phyloP scores from a whole-genome alignment of 345 rosid genomes.

The Angophora floribunda region DNA sequence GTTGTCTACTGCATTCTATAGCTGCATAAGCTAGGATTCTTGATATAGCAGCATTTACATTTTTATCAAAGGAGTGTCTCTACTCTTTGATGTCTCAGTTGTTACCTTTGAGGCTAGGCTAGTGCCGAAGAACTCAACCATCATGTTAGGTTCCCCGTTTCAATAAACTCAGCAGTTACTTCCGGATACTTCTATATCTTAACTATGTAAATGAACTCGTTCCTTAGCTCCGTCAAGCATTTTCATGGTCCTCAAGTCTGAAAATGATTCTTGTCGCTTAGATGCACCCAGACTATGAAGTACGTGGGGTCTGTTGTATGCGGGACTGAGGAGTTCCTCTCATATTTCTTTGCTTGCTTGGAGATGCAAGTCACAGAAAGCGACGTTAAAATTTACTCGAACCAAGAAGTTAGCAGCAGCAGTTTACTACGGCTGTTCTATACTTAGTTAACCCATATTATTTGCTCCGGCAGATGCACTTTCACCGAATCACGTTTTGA shows the following conservation, averaged over 20 bases:
- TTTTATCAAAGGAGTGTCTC: not conserved
- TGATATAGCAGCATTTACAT: not conserved
- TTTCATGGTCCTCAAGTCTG: too few species aligned
- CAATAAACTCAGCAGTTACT: too few species aligned
- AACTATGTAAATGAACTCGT: not conserved
- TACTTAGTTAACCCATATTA: not conserved
- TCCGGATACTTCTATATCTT: not conserved
- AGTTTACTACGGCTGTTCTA: not conserved
- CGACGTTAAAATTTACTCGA: too few species aligned
- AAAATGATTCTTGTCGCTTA: too few species aligned
- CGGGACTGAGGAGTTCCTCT: too few species aligned
- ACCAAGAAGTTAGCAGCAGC: not conserved
- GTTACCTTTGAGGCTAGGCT: not conserved
- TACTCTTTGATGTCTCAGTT: not conserved
- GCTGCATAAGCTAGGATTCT: too few species aligned
- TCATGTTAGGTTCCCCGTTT: too few species aligned
- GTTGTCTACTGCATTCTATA: too few species aligned
- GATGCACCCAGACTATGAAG: too few species aligned
- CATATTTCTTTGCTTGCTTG: too few species aligned
- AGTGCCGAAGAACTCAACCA: not conserved
- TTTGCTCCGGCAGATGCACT: not conserved
- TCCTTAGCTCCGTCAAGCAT: not conserved
- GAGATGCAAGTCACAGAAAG: too few species aligned
- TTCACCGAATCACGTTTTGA: not conserved
- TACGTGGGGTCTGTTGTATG: not conserved